Conservation (phyloP, 805 yeast genomes). For the Wickerhamiella siamensis region DNA sequence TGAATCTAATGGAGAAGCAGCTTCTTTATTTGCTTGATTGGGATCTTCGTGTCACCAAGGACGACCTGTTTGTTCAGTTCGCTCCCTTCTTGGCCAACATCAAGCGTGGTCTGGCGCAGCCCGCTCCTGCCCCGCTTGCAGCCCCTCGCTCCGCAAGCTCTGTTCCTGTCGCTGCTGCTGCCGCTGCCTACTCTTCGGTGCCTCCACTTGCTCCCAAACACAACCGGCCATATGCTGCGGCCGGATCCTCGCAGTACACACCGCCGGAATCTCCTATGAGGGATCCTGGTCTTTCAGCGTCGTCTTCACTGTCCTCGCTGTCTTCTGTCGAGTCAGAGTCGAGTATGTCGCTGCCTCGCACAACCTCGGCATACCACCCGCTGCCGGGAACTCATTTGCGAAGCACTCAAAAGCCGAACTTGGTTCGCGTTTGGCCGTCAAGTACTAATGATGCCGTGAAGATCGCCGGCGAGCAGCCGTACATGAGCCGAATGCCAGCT, state of each 20-base stretch:
- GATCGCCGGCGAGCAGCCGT: slow-evolving; percentile 1
- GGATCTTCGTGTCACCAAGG: slow-evolving; percentile 59
- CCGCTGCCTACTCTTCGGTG: slow-evolving; percentile 1
- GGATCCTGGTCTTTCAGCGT: slow-evolving; percentile 16
- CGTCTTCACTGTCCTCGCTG: slow-evolving; percentile 17
- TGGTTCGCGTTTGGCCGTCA: neutral
- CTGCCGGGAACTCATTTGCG: neutral
- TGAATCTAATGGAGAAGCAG: slow-evolving; percentile 85
- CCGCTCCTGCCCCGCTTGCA: neutral
- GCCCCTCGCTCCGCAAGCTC: neutral
- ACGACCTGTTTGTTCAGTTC: slow-evolving; percentile 54
- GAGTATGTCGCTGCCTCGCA: neutral
- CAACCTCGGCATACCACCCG: neutral
- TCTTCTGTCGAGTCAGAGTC: slow-evolving; percentile 12
- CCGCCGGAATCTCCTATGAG: slow-evolving; percentile 6
- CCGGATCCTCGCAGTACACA: slow-evolving; percentile 7
- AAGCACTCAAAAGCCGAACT: neutral
- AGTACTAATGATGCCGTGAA: neutral
- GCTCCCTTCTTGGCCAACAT: slow-evolving; percentile 67
- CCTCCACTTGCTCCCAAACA: slow-evolving; percentile 5
- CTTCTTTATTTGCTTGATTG: slow-evolving; percentile 69
- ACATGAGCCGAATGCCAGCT: neutral
- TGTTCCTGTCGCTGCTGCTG: neutral
- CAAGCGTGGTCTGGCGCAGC: slow-evolving; percentile 26
- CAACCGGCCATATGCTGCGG: slow-evolving; percentile 8